Evolutionary conservation across 352 stramenopile genomes (phyloP), one percentile per base, ranked within the genome.

Genomic region (Globisporangium carolinianum): DNA sequence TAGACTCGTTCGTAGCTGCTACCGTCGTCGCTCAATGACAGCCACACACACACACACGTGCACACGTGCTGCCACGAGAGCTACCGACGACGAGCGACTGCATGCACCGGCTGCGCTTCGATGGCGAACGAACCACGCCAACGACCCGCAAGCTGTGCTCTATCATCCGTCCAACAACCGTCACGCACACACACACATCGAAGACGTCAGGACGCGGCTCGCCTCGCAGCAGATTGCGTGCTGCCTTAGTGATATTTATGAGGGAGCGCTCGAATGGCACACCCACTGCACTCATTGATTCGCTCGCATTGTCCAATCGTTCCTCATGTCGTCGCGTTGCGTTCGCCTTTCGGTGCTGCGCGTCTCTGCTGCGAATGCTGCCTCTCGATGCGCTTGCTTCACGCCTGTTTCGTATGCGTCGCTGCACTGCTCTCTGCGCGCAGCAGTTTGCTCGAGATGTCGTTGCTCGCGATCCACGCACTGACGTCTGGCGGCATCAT

Each of bases 391-490:
- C 12, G 8, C 2, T 7, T 18, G 14, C 43, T 41, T 47, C 18
- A 47, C 18, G 4, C 6, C 5, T 47, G 1, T 7, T 12, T 14
- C 11, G 9, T 9, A 12, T 0, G 9, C 49, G 48, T 55, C 54
- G 53, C 65, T 50, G 61, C 18, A 24, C 14, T 37, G 36, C 65
- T 61, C 51, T 86, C 69, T 4, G 66, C 55, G 18, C 85, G 81
- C 39, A 95, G 68, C 53, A 73, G 66, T 45, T 81, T 84, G 61
- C 85, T 95, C 5, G 81, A 95, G 43, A 72, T 54, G 46, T 81
- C 65, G 63, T 95, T 93, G 68, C 76, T 87, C 17, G 84, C 60
- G 63, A 91, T 83, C 85, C 83, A 95, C 7, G 70, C 69, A 1
- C 52, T 49, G 17, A 95, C 57, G 50, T 92, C 79, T 12, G 69